Evolutionary conservation across 1,139 yeast species (phyloP).

Genomic region (Saccharomyces pastorianus): DNA sequence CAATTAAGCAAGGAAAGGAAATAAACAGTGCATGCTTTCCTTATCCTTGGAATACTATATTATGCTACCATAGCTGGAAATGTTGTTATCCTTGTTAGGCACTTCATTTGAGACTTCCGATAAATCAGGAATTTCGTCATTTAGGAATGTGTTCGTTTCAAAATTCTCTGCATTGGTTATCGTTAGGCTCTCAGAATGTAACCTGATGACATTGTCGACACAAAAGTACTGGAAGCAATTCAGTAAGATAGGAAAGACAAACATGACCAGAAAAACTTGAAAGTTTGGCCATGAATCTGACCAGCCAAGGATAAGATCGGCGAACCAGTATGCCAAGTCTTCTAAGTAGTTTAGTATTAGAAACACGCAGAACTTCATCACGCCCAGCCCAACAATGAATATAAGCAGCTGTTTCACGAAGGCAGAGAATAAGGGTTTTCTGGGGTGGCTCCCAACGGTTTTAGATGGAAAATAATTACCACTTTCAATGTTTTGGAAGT

Average conservation of each 20-base stretch:
- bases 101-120: not conserved
- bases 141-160: constrained; percentile 12
- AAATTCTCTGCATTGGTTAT: constrained; percentile 15
- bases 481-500: constrained; percentile 58
- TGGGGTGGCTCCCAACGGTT: constrained; percentile 1
- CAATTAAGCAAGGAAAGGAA: not conserved
- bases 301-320: constrained; percentile 62
- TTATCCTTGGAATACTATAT: not conserved
- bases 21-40: not conserved
- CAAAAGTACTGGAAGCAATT: constrained; percentile 81
- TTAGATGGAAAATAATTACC: constrained; percentile 51
- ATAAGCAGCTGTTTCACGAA: constrained; percentile 67
- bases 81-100: not conserved
- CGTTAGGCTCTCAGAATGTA: constrained; percentile 31
- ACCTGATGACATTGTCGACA: constrained; percentile 78
- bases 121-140: constrained; percentile 4
- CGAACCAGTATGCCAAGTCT: constrained; percentile 38
- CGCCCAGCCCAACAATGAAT: constrained; percentile 50
- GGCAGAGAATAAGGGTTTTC: constrained; percentile 37
- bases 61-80: not conserved
- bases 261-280: constrained; percentile 80
- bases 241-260: constrained; percentile 69
- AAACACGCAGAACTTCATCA: constrained; percentile 50
- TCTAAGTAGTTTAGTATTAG: constrained; percentile 51
- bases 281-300: constrained; percentile 69